These are phyloP conservation scores for Saussurea involucrata DNA, from an alignment of 129 eudicot genomes.

Conservation along the genomic window DNA sequence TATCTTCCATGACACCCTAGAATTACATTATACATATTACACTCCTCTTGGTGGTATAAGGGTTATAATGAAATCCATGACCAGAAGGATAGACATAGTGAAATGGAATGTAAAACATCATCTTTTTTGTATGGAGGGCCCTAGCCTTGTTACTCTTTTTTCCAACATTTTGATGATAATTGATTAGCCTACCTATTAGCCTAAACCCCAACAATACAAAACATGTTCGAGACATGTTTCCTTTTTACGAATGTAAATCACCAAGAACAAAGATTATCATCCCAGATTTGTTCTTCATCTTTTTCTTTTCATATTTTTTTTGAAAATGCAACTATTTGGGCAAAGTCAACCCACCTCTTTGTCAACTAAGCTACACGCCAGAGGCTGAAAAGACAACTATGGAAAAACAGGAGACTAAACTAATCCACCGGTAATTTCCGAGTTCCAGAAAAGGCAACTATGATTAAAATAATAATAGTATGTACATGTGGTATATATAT, in stretches of 20 bases:
- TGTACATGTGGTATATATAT: too few species aligned
- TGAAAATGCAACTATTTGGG: neutral
- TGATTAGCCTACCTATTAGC: neutral
- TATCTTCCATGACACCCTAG: neutral
- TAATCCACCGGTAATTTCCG: too few species aligned
- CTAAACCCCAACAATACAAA: conserved; percentile 2
- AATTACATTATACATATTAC: neutral
- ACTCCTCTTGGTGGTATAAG: neutral
- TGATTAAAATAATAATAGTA: too few species aligned
- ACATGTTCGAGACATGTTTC: conserved; percentile 24
- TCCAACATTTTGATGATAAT: conserved; percentile 5
- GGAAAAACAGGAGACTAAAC: too few species aligned
- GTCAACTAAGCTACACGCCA: too few species aligned
- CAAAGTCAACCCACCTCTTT: too few species aligned
- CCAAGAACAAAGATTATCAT: neutral
- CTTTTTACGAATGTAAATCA: neutral
- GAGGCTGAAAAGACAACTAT: too few species aligned
- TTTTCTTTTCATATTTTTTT: too few species aligned
- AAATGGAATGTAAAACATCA: neutral
- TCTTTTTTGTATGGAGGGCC: conserved; percentile 3
- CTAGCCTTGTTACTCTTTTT: conserved; percentile 3
- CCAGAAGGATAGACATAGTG: neutral
- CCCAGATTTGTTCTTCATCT: neutral
- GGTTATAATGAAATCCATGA: neutral
- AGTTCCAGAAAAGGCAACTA: too few species aligned